A percentile compares a stretch with the other conserved stretches of the same genome.
phyloP scores from a whole-genome alignment of 2,329 filamentous ascomycete species.

The Didymella segeticola region DNA sequence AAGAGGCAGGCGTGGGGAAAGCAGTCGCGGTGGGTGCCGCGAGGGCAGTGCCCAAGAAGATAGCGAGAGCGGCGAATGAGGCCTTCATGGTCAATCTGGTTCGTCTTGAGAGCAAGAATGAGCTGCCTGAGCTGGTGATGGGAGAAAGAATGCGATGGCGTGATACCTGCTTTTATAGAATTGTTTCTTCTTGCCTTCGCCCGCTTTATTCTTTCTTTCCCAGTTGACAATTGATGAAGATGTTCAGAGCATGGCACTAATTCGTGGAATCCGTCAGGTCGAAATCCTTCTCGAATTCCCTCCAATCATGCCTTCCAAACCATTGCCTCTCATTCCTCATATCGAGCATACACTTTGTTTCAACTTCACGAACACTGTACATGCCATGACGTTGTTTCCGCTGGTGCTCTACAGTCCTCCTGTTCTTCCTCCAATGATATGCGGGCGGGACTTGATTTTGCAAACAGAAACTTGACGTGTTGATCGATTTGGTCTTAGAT shows the following conservation, averaged over 20 bases:
- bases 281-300: neutral
- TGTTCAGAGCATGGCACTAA: neutral
- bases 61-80: constrained; percentile 23
- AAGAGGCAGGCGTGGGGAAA: constrained; percentile 12
- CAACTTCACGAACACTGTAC: neutral
- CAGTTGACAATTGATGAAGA: neutral
- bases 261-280: neutral
- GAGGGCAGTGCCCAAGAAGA: constrained; percentile 23
- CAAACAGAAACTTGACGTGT: neutral
- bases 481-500: neutral
- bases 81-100: constrained; percentile 24
- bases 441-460: neutral
- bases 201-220: neutral
- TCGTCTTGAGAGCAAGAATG: too few relatives aligned
- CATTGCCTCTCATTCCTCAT: neutral
- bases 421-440: constrained; percentile 11
- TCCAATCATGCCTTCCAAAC: neutral
- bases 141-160: neutral
- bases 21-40: constrained; percentile 19
- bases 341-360: neutral
- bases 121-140: neutral
- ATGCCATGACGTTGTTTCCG: neutral
- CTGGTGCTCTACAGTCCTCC: neutral
- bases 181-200: neutral
- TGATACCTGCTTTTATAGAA: constrained; percentile 1